phyloP scores from a whole-genome alignment of 345 rosid genomes.

The Stellera chamaejasme region DNA sequence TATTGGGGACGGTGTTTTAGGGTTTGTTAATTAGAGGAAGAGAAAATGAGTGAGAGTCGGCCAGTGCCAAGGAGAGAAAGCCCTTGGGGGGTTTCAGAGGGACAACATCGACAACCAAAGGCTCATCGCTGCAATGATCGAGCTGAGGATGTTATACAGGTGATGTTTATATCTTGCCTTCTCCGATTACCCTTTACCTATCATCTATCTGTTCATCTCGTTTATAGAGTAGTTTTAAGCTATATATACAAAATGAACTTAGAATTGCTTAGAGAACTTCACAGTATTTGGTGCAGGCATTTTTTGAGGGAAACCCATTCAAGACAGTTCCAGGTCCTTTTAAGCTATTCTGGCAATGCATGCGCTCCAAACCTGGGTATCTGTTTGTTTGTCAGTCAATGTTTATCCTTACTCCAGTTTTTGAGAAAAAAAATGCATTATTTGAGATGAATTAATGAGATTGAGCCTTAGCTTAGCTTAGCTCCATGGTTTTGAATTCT shows the following conservation, averaged over 20 bases:
- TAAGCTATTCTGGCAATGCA: constrained; percentile 83
- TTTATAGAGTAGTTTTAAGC: too few species aligned
- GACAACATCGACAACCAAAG: constrained; percentile 71
- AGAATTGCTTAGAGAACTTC: neutral
- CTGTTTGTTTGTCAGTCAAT: constrained; percentile 7
- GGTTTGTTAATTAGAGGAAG: neutral
- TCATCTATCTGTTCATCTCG: neutral
- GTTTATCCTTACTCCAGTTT: too few species aligned
- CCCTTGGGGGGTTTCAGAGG: constrained; percentile 82
- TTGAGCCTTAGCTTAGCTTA: too few species aligned
- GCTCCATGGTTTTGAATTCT: constrained; percentile 11
- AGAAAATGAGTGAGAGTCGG: constrained; percentile 67
- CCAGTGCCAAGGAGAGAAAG: constrained; percentile 93
- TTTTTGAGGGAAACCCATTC: constrained; percentile 96
- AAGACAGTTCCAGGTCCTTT: constrained; percentile 98
- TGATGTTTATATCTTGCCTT: constrained; percentile 10
- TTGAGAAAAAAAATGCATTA: too few species aligned
- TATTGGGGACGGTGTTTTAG: too few species aligned
- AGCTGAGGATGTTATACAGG: constrained; percentile 85
- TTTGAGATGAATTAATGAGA: too few species aligned
- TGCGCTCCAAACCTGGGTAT: constrained; percentile 98
- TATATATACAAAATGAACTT: neutral
- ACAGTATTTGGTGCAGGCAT: constrained; percentile 43
- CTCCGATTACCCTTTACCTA: too few species aligned
- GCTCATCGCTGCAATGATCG: constrained; percentile 96